These are phyloP conservation scores for Erodium texanum DNA, from an alignment of 441 rosid genomes.

Conservation along the genomic window DNA sequence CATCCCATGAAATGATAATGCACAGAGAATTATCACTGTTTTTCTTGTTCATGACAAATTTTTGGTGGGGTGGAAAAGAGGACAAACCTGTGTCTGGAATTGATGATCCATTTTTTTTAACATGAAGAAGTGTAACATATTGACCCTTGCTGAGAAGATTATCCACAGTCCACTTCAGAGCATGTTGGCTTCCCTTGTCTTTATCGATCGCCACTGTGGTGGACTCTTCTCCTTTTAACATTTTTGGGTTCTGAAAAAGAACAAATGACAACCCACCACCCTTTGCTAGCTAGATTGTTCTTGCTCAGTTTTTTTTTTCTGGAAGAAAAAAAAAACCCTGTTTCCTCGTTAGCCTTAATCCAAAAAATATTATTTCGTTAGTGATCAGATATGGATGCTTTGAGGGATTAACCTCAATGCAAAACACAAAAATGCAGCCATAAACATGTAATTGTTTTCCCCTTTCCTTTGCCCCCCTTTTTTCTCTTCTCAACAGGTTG, in stretches of 20 bases:
- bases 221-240: constrained; percentile 19
- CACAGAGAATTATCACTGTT: background rate
- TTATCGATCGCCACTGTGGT: constrained; percentile 67
- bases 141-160: constrained; percentile 52
- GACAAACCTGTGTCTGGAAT: constrained; percentile 26
- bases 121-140: constrained; percentile 55
- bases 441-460: background rate
- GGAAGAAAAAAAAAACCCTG: background rate
- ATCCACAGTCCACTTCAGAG: constrained; percentile 74
- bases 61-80: background rate
- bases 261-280: background rate
- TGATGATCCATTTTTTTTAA: constrained; percentile 30
- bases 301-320: background rate
- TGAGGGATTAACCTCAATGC: background rate
- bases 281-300: background rate
- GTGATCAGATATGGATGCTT: background rate
- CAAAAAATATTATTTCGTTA: background rate
- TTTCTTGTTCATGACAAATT: too few species aligned
- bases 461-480: background rate
- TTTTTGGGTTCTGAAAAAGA: background rate
- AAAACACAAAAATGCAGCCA: background rate
- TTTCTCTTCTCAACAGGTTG: constrained; percentile 1
- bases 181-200: constrained; percentile 74
- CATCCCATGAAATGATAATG: too few species aligned
- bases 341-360: background rate